Percentiles rank a stretch among this genome's conserved stretches.
Evolutionary conservation across 345 rosid genomes (phyloP).

Genomic region (Eutrema heterophyllum): DNA sequence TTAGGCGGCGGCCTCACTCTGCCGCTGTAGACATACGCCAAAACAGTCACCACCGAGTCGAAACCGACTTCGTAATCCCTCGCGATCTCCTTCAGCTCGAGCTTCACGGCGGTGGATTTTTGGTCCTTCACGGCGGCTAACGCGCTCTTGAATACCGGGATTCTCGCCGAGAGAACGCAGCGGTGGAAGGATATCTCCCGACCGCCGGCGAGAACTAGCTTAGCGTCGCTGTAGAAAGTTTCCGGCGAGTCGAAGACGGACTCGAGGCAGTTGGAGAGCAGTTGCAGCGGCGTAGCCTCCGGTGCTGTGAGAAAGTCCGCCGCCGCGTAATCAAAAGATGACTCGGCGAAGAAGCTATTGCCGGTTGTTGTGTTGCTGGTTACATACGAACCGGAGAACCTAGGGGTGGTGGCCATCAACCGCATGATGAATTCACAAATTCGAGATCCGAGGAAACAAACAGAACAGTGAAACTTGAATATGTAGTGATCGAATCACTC

Average conservation of each 20-base stretch:
- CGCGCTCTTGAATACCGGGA: conserved; percentile 48
- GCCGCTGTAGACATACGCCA: conserved; percentile 66
- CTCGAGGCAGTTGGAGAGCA: conserved; percentile 54
- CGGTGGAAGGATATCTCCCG: conserved; percentile 64
- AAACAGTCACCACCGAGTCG: conserved; percentile 51
- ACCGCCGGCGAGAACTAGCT: conserved; percentile 44
- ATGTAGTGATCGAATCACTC: neutral
- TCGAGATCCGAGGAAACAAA: neutral
- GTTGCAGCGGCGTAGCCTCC: conserved; percentile 40
- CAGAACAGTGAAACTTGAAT: neutral
- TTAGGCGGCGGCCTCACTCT: conserved; percentile 47
- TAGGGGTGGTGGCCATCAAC: conserved; percentile 41
- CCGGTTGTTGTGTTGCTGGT: conserved; percentile 57
- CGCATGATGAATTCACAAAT: neutral
- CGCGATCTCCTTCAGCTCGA: conserved; percentile 57
- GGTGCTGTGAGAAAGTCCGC: neutral
- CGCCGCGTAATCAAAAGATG: conserved; percentile 21
- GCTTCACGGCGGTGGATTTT: conserved; percentile 23
- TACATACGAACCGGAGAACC: conserved; percentile 66
- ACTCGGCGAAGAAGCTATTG: conserved; percentile 33
- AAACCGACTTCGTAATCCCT: conserved; percentile 48
- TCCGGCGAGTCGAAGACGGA: conserved; percentile 48
- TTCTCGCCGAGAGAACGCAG: conserved; percentile 67
- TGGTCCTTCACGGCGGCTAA: conserved; percentile 40
- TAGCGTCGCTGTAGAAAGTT: conserved; percentile 62